phyloP scores from a whole-genome alignment of 2,329 filamentous ascomycete species.

The Sporothrix globosa region DNA sequence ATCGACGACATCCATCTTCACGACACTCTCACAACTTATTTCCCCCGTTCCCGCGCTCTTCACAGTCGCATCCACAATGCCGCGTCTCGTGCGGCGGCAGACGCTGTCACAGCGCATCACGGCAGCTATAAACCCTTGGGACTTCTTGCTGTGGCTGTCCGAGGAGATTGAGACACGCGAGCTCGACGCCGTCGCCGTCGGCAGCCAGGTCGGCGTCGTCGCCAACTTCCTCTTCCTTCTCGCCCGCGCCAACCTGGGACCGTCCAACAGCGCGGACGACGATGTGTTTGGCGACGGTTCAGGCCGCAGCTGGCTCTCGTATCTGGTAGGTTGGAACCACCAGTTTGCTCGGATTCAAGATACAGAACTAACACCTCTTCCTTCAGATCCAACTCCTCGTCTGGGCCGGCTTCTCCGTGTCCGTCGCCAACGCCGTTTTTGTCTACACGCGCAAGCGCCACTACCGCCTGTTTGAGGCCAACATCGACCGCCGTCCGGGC shows the following conservation, averaged over 20 bases:
- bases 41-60: not conserved
- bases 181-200: slow-evolving; percentile 81
- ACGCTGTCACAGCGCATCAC: slow-evolving; percentile 80
- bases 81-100: slow-evolving; percentile 82
- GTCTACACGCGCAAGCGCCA: slow-evolving; percentile 79
- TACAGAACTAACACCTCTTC: slow-evolving; percentile 26
- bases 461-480: slow-evolving; percentile 88
- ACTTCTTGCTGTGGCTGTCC: slow-evolving; percentile 86
- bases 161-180: slow-evolving; percentile 91
- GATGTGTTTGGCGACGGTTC: slow-evolving; percentile 78
- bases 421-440: slow-evolving; percentile 76
- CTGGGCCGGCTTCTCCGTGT: slow-evolving; percentile 68
- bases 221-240: slow-evolving; percentile 82
- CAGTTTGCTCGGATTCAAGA: slow-evolving; percentile 23
- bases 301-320: slow-evolving; percentile 35
- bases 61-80: slow-evolving; percentile 48
- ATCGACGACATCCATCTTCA: not conserved
- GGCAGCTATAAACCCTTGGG: slow-evolving; percentile 80
- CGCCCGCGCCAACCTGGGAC: slow-evolving; percentile 74
- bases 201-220: slow-evolving; percentile 71
- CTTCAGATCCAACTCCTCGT: slow-evolving; percentile 68
- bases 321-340: slow-evolving; percentile 33
- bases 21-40: not conserved
- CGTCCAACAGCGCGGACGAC: slow-evolving; percentile 53
- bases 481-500: slow-evolving; percentile 72